Evolutionary conservation across 192 early-diverging fungal genomes (phyloP).

Genomic region (Backusella sp.): DNA sequence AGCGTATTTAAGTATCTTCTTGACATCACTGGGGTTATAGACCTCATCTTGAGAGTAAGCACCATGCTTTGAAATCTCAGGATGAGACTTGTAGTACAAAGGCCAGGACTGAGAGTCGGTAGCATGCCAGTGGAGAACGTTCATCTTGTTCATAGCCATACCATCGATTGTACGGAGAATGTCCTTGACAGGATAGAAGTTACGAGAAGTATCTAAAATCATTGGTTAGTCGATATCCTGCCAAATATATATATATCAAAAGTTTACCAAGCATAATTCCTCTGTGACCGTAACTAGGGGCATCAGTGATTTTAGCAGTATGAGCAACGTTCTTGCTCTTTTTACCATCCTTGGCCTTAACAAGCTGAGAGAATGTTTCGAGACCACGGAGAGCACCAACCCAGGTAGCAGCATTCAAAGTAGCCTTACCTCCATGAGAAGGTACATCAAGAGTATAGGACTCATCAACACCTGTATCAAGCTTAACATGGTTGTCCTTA

Average conservation of each 20-base stretch:
- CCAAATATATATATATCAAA: no score
- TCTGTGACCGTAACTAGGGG: constrained; percentile 64
- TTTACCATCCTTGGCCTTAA: constrained; percentile 26
- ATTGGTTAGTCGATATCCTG: no score
- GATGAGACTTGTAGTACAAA: constrained; percentile 57
- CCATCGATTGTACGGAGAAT: constrained; percentile 65
- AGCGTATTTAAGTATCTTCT: constrained; percentile 65
- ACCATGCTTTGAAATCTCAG: constrained; percentile 59
- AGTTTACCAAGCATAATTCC: constrained; percentile 56
- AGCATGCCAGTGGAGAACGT: constrained; percentile 78
- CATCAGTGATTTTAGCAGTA: constrained; percentile 60
- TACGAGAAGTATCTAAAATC: constrained; percentile 53
- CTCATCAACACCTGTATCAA: constrained; percentile 62
- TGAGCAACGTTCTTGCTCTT: constrained; percentile 43
- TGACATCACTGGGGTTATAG: constrained; percentile 70
- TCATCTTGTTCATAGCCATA: constrained; percentile 73
- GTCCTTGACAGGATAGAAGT: constrained; percentile 60
- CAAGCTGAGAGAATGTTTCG: constrained; percentile 70
- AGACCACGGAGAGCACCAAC: constrained; percentile 72
- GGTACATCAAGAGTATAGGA: constrained; percentile 69
- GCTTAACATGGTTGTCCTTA: constrained; percentile 41
- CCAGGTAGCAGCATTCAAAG: constrained; percentile 55
- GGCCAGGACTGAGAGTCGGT: constrained; percentile 75
- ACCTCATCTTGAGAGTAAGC: constrained; percentile 63
- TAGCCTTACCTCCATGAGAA: constrained; percentile 42